Conservation (phyloP, 208 protist species). For the Hexamita inflata region DNA sequence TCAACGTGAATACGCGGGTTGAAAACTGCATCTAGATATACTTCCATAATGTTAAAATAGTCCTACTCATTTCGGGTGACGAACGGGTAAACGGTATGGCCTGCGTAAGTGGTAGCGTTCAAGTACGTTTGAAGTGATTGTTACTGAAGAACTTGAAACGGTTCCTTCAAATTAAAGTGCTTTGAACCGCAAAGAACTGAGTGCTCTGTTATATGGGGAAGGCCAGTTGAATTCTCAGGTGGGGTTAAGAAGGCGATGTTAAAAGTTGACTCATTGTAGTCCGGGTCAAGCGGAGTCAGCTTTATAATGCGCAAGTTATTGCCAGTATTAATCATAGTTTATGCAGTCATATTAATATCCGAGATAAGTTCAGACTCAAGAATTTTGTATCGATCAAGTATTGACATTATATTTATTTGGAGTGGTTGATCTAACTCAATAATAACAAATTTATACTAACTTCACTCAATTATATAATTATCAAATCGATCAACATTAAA, state of each 20-base stretch:
- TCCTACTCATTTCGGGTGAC: conserved; percentile 37
- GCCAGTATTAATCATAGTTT: too few relatives aligned
- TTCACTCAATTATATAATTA: too few relatives aligned
- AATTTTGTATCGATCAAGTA: too few relatives aligned
- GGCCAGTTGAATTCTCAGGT: conserved; percentile 33
- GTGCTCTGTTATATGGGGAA: conserved; percentile 48
- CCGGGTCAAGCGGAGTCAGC: neutral
- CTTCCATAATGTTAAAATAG: conserved; percentile 45
- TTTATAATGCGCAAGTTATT: neutral
- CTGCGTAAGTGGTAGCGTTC: conserved; percentile 46
- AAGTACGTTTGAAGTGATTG: conserved; percentile 47
- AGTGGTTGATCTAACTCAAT: too few relatives aligned
- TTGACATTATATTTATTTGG: too few relatives aligned
- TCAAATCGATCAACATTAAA: too few relatives aligned
- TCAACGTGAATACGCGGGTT: conserved; percentile 30
- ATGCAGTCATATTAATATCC: too few relatives aligned
- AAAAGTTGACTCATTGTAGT: neutral
- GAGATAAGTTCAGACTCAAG: too few relatives aligned
- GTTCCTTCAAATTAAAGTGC: conserved; percentile 38
- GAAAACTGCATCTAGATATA: conserved; percentile 51
- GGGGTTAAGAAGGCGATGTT: conserved; percentile 9
- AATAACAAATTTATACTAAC: too few relatives aligned
- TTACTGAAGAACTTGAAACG: conserved; percentile 43
- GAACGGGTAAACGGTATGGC: conserved; percentile 41
- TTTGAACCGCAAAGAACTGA: conserved; percentile 42